Evolutionary conservation across 805 yeast genomes (phyloP), one percentile per base, ranked within the genome.

Genomic region (Candida easanensis): DNA sequence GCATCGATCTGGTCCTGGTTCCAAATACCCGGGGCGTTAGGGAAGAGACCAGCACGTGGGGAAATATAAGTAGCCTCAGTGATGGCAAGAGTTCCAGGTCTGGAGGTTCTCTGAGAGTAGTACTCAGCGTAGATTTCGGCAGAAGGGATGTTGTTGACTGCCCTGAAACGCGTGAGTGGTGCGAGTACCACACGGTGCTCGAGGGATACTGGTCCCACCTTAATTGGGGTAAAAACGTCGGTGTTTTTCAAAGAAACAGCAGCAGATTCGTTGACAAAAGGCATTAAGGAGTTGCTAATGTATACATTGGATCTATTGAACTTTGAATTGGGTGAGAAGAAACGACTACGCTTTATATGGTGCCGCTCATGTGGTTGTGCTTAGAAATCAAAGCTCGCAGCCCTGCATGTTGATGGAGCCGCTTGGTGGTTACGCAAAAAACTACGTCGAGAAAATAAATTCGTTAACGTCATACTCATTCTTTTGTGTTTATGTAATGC

Each of bases 41-140:
- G 57, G 47, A 63, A 67, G n/a, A 73, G 64, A 17, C 74, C 65
- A 36, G 80, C 75, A 23, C 55, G 62, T 1, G 63, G 52, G 9
- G 77, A 63, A 6, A 70, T 68, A 52, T 66, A 69, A 0, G 83
- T 71, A 14, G 79, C 87, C 58, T 83, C 88, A 9, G 82, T 62
- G 49, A 79, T 73, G 26, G 81, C 48, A 48, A 83, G 61, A 18
- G 84, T 73, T 19, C 88, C 88, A 17, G 76, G 75, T 44, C 65
- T 60, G 33, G 62, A 54, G 1, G 86, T 70, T 50, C 86, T 68
- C 51, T 78, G 77, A 15, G 57, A 65, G 54, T 83, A 83, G 60
- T 82, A 79, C 45, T 72, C 65, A 13, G 62, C 57, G 48, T 71
- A 19, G 1, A 45, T 66, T 44, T 75, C 65, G 4, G 34, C 19